Evolutionary conservation across 2,329 filamentous ascomycete species (phyloP).

Genomic region (Hyphodiscus sp.): DNA sequence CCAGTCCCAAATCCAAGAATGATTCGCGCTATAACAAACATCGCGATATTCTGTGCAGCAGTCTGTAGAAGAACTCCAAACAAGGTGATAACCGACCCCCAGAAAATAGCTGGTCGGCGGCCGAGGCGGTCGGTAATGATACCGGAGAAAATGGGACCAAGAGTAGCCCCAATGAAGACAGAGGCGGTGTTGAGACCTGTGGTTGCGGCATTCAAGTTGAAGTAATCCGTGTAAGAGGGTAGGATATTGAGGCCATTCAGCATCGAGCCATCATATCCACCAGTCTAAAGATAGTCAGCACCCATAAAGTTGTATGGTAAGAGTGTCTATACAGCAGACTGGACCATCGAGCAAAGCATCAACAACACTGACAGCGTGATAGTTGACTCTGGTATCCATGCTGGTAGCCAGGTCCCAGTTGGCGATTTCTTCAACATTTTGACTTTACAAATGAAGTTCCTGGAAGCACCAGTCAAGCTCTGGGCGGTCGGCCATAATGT

Average conservation of each 20-base stretch:
- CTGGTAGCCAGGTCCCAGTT: slow-evolving; percentile 18
- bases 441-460: neutral
- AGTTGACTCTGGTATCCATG: slow-evolving; percentile 40
- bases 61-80: slow-evolving; percentile 24
- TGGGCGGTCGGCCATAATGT: too few species aligned
- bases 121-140: slow-evolving; percentile 35
- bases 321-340: slow-evolving; percentile 33
- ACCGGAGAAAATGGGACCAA: slow-evolving; percentile 44
- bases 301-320: neutral
- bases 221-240: slow-evolving; percentile 49
- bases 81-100: slow-evolving; percentile 19
- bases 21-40: slow-evolving; percentile 22
- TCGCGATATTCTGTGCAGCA: slow-evolving; percentile 18
- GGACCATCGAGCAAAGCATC: slow-evolving; percentile 38
- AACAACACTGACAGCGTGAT: slow-evolving; percentile 34
- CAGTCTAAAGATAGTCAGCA: slow-evolving; percentile 14
- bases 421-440: neutral
- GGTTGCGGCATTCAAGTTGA: slow-evolving; percentile 45
- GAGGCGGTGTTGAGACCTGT: slow-evolving; percentile 49
- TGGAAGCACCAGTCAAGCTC: neutral
- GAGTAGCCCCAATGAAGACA: slow-evolving; percentile 56
- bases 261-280: slow-evolving; percentile 19
- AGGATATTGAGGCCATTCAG: slow-evolving; percentile 50
- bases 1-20: slow-evolving; percentile 17
- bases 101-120: slow-evolving; percentile 20